These are phyloP conservation scores for Claviceps maximensis DNA, from an alignment of 2,329 filamentous ascomycete species.

Conservation along the genomic window DNA sequence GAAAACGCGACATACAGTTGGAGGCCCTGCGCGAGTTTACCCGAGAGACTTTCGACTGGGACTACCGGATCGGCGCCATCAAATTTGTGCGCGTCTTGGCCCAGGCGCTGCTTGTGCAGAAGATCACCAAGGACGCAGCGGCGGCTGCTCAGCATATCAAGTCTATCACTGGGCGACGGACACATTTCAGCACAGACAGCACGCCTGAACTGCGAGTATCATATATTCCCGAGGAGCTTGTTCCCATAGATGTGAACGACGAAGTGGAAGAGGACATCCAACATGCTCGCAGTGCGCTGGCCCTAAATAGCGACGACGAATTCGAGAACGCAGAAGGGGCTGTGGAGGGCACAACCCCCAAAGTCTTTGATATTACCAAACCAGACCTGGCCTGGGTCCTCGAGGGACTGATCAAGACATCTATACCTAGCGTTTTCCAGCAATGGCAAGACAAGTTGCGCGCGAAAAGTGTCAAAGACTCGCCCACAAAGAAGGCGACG, in stretches of 20 bases:
- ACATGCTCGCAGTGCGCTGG: constrained; percentile 39
- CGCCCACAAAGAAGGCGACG: constrained; percentile 9
- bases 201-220: constrained; percentile 66
- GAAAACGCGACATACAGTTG: constrained; percentile 15
- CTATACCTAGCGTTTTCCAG: constrained; percentile 13
- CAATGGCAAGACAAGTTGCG: constrained; percentile 16
- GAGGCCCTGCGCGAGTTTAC: constrained; percentile 58
- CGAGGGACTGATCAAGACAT: constrained; percentile 19
- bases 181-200: constrained; percentile 61
- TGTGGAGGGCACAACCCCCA: constrained; percentile 15
- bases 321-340: constrained; percentile 27
- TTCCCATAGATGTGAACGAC: constrained; percentile 59
- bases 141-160: constrained; percentile 39
- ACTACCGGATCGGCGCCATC: constrained; percentile 59
- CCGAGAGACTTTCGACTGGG: constrained; percentile 77
- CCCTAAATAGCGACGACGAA: constrained; percentile 55
- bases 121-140: constrained; percentile 23
- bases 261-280: constrained; percentile 52
- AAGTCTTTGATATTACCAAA: constrained; percentile 50
- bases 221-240: constrained; percentile 62
- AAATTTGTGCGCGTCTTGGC: constrained; percentile 76
- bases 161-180: constrained; percentile 52
- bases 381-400: constrained; percentile 36
- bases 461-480: constrained; percentile 12
- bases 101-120: constrained; percentile 57